phyloP scores from a whole-genome alignment of 331 rosid genomes.

The Rhamnella rubrinervis region DNA sequence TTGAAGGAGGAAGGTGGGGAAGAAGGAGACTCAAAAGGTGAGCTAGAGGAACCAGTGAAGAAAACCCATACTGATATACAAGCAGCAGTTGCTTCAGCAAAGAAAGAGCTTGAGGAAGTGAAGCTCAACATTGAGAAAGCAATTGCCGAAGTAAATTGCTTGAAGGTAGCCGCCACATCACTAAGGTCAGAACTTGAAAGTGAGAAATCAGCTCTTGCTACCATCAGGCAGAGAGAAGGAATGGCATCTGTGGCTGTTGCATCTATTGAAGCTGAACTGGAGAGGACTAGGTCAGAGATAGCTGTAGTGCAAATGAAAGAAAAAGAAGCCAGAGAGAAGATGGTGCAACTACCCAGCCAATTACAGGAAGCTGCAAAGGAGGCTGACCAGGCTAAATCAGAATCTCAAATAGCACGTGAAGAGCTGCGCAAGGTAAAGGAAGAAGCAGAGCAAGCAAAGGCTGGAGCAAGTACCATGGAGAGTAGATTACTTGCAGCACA shows the following conservation, averaged over 20 bases:
- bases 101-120: constrained; percentile 78
- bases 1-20: constrained; percentile 52
- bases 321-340: constrained; percentile 72
- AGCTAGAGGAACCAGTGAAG: constrained; percentile 42
- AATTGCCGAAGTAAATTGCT: constrained; percentile 65
- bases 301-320: constrained; percentile 74
- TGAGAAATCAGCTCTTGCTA: constrained; percentile 63
- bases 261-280: constrained; percentile 83
- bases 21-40: constrained; percentile 37
- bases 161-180: constrained; percentile 81
- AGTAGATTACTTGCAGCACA: constrained; percentile 86
- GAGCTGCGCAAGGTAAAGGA: constrained; percentile 72
- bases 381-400: constrained; percentile 74
- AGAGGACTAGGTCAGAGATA: constrained; percentile 70
- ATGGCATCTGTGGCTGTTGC: constrained; percentile 76
- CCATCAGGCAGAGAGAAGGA: constrained; percentile 77
- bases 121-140: constrained; percentile 89
- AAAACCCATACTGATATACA: constrained; percentile 48
- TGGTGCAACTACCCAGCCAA: constrained; percentile 69
- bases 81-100: constrained; percentile 65
- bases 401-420: constrained; percentile 61
- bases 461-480: constrained; percentile 74
- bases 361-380: constrained; percentile 75
- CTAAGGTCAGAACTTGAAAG: constrained; percentile 73
- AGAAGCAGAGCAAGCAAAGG: constrained; percentile 87